Percentiles rank a stretch among this genome's conserved stretches.
Evolutionary conservation across 805 yeast genomes (phyloP).

Genomic region (Tetrapisispora iriomotensis): DNA sequence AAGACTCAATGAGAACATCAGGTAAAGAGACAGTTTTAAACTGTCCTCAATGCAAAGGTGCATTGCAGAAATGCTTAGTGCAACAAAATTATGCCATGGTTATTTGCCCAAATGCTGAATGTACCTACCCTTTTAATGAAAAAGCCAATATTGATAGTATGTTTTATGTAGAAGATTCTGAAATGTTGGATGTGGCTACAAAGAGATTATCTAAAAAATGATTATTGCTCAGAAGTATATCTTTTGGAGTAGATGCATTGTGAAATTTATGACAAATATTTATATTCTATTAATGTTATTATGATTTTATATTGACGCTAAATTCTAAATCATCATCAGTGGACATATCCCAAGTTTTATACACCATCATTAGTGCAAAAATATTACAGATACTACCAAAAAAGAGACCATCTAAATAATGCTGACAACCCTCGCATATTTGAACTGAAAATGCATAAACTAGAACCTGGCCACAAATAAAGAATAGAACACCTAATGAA

Average conservation of each 20-base stretch:
- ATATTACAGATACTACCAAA: slow-evolving; percentile 74
- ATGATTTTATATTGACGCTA: slow-evolving; percentile 45
- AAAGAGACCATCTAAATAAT: slow-evolving; percentile 84
- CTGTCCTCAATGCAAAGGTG: slow-evolving; percentile 23
- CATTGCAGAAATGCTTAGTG: slow-evolving; percentile 23
- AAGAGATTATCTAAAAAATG: slow-evolving; percentile 1
- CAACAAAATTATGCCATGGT: slow-evolving; percentile 28
- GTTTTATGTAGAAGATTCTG: slow-evolving; percentile 22
- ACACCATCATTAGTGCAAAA: slow-evolving; percentile 86
- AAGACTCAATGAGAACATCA: not conserved
- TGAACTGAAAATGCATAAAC: slow-evolving; percentile 55
- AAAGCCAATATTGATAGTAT: slow-evolving; percentile 14
- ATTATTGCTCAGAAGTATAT: too few relatives aligned
- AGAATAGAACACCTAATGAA: slow-evolving; percentile 57
- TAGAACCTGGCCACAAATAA: slow-evolving; percentile 70
- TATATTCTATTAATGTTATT: not conserved
- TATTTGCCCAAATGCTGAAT: slow-evolving; percentile 20
- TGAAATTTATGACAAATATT: not conserved
- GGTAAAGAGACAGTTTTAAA: not conserved
- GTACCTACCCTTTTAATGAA: slow-evolving; percentile 25
- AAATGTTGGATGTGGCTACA: slow-evolving; percentile 21
- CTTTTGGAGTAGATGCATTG: not conserved
- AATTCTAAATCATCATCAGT: slow-evolving; percentile 93
- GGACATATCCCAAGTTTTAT: slow-evolving; percentile 93
- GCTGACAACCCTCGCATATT: slow-evolving; percentile 65